Evolutionary conservation across 768 basidiomycete species (phyloP), one percentile per base, ranked within the genome.

Genomic region (Cubamyces lactineus): DNA sequence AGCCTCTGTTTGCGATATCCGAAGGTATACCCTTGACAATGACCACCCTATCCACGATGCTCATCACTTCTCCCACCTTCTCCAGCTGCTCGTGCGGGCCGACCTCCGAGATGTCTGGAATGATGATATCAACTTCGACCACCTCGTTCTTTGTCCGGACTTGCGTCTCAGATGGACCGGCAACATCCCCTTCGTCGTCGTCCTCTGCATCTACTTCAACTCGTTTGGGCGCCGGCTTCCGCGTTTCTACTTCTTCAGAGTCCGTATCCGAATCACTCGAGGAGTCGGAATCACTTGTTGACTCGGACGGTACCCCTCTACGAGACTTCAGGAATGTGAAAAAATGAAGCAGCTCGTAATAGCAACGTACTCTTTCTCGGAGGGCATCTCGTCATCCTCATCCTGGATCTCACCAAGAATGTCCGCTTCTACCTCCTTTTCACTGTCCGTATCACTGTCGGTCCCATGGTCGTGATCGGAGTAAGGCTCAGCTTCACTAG

Each of bases 51-150:
- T 85, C 86, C 42, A 94, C 77, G 57, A 94, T 82, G 63, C 81
- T 89, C 81, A 87, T 84, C 26, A 96, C 77, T 64, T 92, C 87
- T 54, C 94, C 94, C 2, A 92, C 86, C 69, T 79, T 83, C 69
- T 92, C 90, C 49, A 96, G 77, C 3, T 72, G 67, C 66, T 92
- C 91, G n/a, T 84, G 79, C 1, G 79, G 70, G 1, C 79, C 85
- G 50, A 94, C 81, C 70, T 87, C 79, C 48, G 84, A 76, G 38
- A 91, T 76, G 13, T 86, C 79, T 16, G 92, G 93, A 56, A 88
- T 72, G 21, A 74, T 73, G 56, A 94, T 76, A 23, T 85, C 81
- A 21, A 77, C 67, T n/a, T 88, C 86, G 34, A 76, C 49, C 12
- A 88, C 63, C 74, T 93, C 91, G 67, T 93, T 86, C 76, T 86